phyloP scores from a whole-genome alignment of 345 rosid species.

The Bretschneidera sinensis region DNA sequence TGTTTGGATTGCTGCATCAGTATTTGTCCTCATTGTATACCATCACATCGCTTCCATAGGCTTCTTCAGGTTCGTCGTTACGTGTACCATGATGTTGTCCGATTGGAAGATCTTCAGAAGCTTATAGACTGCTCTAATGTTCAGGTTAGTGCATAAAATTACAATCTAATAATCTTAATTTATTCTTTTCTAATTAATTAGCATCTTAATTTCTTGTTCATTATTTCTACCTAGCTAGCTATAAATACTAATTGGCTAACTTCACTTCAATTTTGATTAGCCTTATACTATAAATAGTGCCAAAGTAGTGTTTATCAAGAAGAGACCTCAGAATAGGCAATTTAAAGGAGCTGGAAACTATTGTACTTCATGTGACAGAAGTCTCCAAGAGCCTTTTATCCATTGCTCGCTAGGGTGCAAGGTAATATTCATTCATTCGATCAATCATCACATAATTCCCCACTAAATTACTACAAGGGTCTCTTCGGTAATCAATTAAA shows the following conservation, averaged over 20 bases:
- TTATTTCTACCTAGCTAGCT: no score
- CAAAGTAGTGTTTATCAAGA: slow-evolving; percentile 94
- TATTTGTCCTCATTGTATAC: slow-evolving; percentile 90
- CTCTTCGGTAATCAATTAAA: slow-evolving; percentile 3
- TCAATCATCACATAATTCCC: no score
- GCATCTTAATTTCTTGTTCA: no score
- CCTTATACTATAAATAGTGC: slow-evolving; percentile 90
- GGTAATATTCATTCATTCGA: slow-evolving; percentile 35
- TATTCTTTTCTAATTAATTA: neutral
- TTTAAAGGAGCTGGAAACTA: slow-evolving; percentile 88
- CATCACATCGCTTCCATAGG: slow-evolving; percentile 77
- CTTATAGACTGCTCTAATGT: slow-evolving; percentile 93
- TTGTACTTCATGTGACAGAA: slow-evolving; percentile 91
- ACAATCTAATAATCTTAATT: neutral
- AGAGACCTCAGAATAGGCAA: slow-evolving; percentile 92
- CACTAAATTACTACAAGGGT: no score
- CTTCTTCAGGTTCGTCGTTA: slow-evolving; percentile 96
- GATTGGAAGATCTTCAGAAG: slow-evolving; percentile 86
- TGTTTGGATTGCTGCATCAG: slow-evolving; percentile 91
- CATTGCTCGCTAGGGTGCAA: slow-evolving; percentile 96
- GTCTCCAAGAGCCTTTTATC: slow-evolving; percentile 86
- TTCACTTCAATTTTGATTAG: slow-evolving; percentile 28
- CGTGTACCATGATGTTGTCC: slow-evolving; percentile 92
- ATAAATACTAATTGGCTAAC: no score
- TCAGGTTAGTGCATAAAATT: slow-evolving; percentile 47